Percentiles rank a stretch among this genome's conserved stretches.
Conservation (phyloP, 2,329 filamentous ascomycete species). For the Pseudonectria foliicola region DNA sequence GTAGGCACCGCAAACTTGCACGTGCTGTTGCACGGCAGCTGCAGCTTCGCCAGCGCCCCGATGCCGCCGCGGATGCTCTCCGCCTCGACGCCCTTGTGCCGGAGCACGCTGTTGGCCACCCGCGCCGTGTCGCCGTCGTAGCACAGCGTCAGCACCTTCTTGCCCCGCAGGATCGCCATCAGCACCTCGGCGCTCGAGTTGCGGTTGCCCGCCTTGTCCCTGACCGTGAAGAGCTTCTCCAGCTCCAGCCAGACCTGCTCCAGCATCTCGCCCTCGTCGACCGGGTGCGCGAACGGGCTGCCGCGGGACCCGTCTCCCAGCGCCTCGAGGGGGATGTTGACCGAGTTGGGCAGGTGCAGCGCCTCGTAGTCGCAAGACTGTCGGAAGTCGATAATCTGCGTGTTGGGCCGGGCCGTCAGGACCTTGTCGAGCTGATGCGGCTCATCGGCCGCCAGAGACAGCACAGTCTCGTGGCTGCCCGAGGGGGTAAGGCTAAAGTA, state of each 20-base stretch:
- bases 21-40: slow-evolving; percentile 19
- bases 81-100: slow-evolving; percentile 41
- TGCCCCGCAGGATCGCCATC: slow-evolving; percentile 24
- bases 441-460: slow-evolving; percentile 12
- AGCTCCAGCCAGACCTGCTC: slow-evolving; percentile 42
- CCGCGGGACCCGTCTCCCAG: slow-evolving; percentile 23
- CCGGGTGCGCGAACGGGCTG: slow-evolving; percentile 34
- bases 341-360: slow-evolving; percentile 38
- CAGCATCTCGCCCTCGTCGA: slow-evolving; percentile 37
- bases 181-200: slow-evolving; percentile 22
- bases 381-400: slow-evolving; percentile 38
- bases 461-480: slow-evolving; percentile 16
- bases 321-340: slow-evolving; percentile 38
- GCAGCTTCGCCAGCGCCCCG: slow-evolving; percentile 18
- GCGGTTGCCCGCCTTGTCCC: slow-evolving; percentile 20
- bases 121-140: slow-evolving; percentile 48
- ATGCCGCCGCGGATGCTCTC: slow-evolving; percentile 39
- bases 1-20: slow-evolving; percentile 16
- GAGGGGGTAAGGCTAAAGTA: slow-evolving; percentile 25
- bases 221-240: slow-evolving; percentile 34
- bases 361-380: slow-evolving; percentile 32
- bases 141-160: slow-evolving; percentile 40
- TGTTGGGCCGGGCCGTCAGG: slow-evolving; percentile 20
- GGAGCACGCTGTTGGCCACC: slow-evolving; percentile 47
- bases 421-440: slow-evolving; percentile 19